phyloP scores from a whole-genome alignment of 805 yeast genomes.

The Candida michaelii region DNA sequence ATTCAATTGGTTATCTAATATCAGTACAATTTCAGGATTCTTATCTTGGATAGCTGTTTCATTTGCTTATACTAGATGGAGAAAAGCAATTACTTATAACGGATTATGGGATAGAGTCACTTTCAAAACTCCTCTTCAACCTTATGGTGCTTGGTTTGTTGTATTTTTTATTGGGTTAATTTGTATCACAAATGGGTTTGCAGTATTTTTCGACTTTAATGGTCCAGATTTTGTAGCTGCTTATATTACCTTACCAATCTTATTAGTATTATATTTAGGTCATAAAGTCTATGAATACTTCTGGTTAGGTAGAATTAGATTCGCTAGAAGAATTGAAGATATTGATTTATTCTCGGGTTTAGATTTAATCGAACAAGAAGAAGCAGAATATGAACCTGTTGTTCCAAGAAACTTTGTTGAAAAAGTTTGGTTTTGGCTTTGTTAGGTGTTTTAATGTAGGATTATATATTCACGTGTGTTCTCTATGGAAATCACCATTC shows the following conservation, averaged over 20 bases:
- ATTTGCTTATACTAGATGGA: constrained; percentile 58
- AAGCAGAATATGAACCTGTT: constrained; percentile 35
- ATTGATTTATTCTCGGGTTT: constrained; percentile 63
- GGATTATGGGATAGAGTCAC: constrained; percentile 56
- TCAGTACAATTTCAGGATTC: constrained; percentile 66
- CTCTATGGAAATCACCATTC: too few relatives aligned
- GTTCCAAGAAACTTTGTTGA: constrained; percentile 43
- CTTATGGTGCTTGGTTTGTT: constrained; percentile 57
- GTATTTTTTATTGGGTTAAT: constrained; percentile 49
- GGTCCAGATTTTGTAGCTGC: constrained; percentile 67
- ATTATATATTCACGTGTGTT: too few relatives aligned
- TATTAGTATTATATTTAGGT: constrained; percentile 53
- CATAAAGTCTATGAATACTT: constrained; percentile 50
- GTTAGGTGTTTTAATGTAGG: constrained; percentile 2
- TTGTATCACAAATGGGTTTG: constrained; percentile 71
- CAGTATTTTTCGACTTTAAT: constrained; percentile 59
- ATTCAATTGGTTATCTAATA: constrained; percentile 65
- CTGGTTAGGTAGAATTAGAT: constrained; percentile 25
- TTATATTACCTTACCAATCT: constrained; percentile 63
- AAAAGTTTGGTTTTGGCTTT: constrained; percentile 50
- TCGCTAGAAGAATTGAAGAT: constrained; percentile 53
- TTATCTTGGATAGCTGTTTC: constrained; percentile 59
- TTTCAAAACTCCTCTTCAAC: constrained; percentile 55
- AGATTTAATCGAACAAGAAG: constrained; percentile 58
- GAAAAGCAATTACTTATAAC: constrained; percentile 60